Evolutionary conservation across 2,329 filamentous ascomycete genomes (phyloP).

Genomic region (Colletotrichum australisinense): DNA sequence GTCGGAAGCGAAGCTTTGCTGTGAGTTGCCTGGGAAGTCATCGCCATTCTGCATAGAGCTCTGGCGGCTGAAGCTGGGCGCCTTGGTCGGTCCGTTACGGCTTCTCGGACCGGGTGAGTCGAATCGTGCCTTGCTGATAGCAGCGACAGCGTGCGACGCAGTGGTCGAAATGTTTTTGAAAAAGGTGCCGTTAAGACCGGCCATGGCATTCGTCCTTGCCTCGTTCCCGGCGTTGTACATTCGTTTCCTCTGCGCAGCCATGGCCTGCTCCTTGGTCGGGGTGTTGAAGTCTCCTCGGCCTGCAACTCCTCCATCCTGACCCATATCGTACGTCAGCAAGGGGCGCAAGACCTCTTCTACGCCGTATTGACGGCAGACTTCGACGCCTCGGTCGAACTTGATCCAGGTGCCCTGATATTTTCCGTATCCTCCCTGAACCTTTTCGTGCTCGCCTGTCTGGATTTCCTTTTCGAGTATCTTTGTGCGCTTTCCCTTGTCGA

Average conservation of each 20-base stretch:
- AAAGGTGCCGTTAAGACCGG: constrained; percentile 79
- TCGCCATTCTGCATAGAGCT: constrained; percentile 78
- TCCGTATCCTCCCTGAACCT: constrained; percentile 97
- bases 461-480: constrained; percentile 99
- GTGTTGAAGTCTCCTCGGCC: constrained; percentile 86
- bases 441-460: constrained; percentile 94
- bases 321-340: constrained; percentile 84
- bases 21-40: constrained; percentile 78
- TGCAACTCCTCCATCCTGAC: constrained; percentile 77
- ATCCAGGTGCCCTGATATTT: constrained; percentile 99
- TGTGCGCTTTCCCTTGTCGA: constrained; percentile 97
- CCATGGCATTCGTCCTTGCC: constrained; percentile 70
- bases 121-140: constrained; percentile 95
- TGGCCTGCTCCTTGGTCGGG: constrained; percentile 97
- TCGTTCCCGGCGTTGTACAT: constrained; percentile 85
- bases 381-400: constrained; percentile 88
- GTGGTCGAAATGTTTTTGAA: constrained; percentile 97
- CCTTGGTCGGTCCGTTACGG: constrained; percentile 72
- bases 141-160: constrained; percentile 91
- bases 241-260: constrained; percentile 93
- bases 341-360: constrained; percentile 82
- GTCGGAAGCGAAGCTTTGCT: constrained; percentile 85
- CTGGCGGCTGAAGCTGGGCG: constrained; percentile 77
- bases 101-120: constrained; percentile 84
- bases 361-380: constrained; percentile 86